phyloP scores from a whole-genome alignment of 2,329 filamentous ascomycete species.

The Pseudogymnoascus sp. region DNA sequence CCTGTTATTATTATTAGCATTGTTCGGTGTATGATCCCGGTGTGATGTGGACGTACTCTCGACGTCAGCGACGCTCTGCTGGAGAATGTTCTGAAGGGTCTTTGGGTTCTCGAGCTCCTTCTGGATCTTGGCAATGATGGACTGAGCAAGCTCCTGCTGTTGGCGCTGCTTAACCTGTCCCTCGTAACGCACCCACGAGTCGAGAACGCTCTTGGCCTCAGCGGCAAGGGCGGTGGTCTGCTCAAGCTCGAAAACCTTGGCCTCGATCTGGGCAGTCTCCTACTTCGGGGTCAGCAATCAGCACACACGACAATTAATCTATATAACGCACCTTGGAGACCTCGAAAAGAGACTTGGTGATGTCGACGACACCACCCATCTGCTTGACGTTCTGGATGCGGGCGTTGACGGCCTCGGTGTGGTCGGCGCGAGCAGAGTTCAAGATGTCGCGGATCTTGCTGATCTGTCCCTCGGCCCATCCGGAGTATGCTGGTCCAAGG shows the following conservation, averaged over 20 bases:
- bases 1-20: slow-evolving; percentile 7
- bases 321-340: slow-evolving; percentile 77
- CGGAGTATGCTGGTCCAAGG: slow-evolving; percentile 81
- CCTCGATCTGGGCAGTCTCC: slow-evolving; percentile 94
- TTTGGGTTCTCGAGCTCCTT: slow-evolving; percentile 99
- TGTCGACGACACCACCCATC: slow-evolving; percentile 86
- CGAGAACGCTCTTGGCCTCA: slow-evolving; percentile 91
- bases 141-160: slow-evolving; percentile 90
- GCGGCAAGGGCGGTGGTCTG: slow-evolving; percentile 86
- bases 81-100: slow-evolving; percentile 92
- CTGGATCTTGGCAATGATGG: slow-evolving; percentile 92
- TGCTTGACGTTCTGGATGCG: slow-evolving; percentile 93
- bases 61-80: slow-evolving; percentile 92
- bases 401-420: slow-evolving; percentile 90
- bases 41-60: slow-evolving; percentile 62
- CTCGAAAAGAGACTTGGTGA: slow-evolving; percentile 94
- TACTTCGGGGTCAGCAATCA: slow-evolving; percentile 16
- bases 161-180: slow-evolving; percentile 97
- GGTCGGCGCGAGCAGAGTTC: slow-evolving; percentile 87
- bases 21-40: neutral
- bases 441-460: slow-evolving; percentile 92
- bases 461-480: slow-evolving; percentile 85
- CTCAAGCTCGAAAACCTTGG: slow-evolving; percentile 93
- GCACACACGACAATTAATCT: neutral
- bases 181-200: slow-evolving; percentile 99